phyloP scores from a whole-genome alignment of 768 basidiomycete species.

The Boletus sensibilis region DNA sequence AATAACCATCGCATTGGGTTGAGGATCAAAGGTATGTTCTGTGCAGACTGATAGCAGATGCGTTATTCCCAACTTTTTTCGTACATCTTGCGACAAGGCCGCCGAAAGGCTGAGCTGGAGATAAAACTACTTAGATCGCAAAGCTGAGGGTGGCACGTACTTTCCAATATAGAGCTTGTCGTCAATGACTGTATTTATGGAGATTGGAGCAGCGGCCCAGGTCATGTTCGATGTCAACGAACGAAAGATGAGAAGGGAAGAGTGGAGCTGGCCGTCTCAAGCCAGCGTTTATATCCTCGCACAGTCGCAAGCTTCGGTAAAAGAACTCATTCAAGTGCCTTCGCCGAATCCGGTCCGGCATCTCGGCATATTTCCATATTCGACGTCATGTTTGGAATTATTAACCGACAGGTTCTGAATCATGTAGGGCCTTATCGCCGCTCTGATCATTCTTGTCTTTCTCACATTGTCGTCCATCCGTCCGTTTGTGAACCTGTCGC shows the following conservation, averaged over 20 bases:
- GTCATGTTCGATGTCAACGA: constrained; percentile 21
- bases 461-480: neutral
- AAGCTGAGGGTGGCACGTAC: constrained; percentile 18
- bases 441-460: neutral
- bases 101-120: constrained; percentile 28
- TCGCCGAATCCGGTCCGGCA: constrained; percentile 13
- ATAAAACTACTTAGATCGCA: neutral
- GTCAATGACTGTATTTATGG: constrained; percentile 29
- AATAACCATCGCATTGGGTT: constrained; percentile 35
- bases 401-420: neutral
- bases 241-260: constrained; percentile 1
- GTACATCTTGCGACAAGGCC: constrained; percentile 33
- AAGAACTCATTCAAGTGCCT: neutral
- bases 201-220: constrained; percentile 29
- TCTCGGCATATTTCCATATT: constrained; percentile 20
- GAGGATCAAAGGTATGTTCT: constrained; percentile 46
- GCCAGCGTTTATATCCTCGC: constrained; percentile 19
- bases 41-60: constrained; percentile 59
- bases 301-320: constrained; percentile 2
- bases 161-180: constrained; percentile 38
- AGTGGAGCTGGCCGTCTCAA: constrained; percentile 13
- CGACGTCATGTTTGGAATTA: neutral
- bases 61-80: constrained; percentile 43
- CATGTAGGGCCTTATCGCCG: constrained; percentile 1
- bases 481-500: neutral